Conservation (phyloP, 306 rosid species). For the Cicer bijugum region DNA sequence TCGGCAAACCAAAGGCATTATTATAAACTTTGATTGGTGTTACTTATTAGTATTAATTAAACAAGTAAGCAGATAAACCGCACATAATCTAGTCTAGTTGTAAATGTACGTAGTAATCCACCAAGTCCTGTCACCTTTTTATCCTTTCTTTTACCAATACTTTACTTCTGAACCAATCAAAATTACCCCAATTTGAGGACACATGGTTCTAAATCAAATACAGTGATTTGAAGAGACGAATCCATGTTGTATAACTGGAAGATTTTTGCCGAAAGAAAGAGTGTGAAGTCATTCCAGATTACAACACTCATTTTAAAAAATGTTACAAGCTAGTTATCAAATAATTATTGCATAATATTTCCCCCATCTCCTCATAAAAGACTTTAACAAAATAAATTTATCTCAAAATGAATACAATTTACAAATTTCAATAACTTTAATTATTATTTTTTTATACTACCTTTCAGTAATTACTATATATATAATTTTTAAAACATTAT, state of each 20-base stretch:
- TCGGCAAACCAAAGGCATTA: constrained; percentile 15
- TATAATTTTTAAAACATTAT: no score
- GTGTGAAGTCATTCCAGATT: constrained; percentile 1
- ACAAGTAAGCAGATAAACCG: constrained; percentile 32
- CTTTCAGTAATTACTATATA: no score
- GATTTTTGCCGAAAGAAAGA: constrained; percentile 24
- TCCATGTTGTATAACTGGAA: not conserved
- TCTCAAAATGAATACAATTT: no score
- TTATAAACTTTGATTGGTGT: not conserved
- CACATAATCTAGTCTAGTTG: constrained; percentile 34
- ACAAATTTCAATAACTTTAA: no score
- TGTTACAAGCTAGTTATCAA: not conserved
- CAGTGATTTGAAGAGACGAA: not conserved
- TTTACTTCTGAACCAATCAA: constrained; percentile 39
- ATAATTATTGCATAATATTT: not conserved
- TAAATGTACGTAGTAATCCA: constrained; percentile 29
- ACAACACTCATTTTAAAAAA: not conserved
- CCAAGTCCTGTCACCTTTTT: constrained; percentile 1
- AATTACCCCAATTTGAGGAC: constrained; percentile 12
- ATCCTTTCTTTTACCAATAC: constrained; percentile 32
- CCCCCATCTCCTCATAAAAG: accelerated
- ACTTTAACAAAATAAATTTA: no score
- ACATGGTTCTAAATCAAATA: constrained; percentile 35
- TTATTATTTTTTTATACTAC: no score
- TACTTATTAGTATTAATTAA: constrained; percentile 25